Evolutionary conservation across 2,329 filamentous ascomycete genomes (phyloP).

Genomic region (Furcasterigmium furcatum): DNA sequence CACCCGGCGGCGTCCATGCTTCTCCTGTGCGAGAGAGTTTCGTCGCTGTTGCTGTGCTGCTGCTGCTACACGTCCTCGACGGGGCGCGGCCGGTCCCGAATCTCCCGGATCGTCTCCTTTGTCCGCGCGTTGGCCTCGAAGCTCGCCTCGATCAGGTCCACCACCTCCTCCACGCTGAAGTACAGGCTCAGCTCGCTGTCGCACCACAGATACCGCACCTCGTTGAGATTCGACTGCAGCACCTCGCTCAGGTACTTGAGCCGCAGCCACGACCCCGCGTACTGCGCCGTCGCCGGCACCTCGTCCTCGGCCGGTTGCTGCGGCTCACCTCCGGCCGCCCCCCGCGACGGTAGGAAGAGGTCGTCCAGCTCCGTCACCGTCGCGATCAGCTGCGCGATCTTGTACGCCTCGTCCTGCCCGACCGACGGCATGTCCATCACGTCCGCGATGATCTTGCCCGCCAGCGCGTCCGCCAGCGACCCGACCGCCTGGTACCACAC

Average conservation of each 20-base stretch:
- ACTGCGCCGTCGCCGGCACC: constrained; percentile 55
- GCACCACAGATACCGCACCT: constrained; percentile 61
- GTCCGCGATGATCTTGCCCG: constrained; percentile 57
- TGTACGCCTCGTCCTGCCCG: constrained; percentile 61
- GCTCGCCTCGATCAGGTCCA: constrained; percentile 60
- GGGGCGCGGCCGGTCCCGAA: constrained; percentile 49
- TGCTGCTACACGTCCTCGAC: constrained; percentile 4
- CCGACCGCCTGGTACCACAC: constrained; percentile 63
- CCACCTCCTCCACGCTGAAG: constrained; percentile 57
- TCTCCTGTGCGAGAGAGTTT: too few species aligned
- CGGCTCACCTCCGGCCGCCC: constrained; percentile 18
- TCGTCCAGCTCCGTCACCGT: constrained; percentile 56
- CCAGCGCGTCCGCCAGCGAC: constrained; percentile 55
- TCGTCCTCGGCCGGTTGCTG: constrained; percentile 23
- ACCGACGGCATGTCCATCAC: constrained; percentile 61
- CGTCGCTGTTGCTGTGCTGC: too few species aligned
- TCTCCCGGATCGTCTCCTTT: constrained; percentile 55
- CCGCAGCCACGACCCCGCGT: constrained; percentile 59
- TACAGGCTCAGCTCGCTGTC: constrained; percentile 64
- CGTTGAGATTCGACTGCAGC: constrained; percentile 63
- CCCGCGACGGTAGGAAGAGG: constrained; percentile 49
- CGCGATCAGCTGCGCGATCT: constrained; percentile 55
- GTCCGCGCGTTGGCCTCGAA: constrained; percentile 62
- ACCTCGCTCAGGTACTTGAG: constrained; percentile 63
- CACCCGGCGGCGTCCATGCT: too few species aligned